A percentile compares a stretch with the other conserved stretches of the same genome.
Conservation (phyloP, 1,139 yeast genomes). For the Kazachstania sp. region DNA sequence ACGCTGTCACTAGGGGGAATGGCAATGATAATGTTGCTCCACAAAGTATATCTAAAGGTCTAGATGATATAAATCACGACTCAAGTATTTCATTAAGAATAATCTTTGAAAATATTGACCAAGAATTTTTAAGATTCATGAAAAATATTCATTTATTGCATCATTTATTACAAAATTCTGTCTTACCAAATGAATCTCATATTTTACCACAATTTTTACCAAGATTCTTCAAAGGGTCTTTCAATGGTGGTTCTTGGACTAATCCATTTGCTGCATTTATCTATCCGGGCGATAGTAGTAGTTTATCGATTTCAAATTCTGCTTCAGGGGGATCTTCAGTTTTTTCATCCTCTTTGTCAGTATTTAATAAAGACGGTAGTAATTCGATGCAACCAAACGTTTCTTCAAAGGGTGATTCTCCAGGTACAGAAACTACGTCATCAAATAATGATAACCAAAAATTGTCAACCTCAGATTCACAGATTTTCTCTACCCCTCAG, state of each 20-base stretch:
- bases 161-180: slow-evolving; percentile 11
- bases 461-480: slow-evolving; percentile 3
- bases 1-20: neutral
- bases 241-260: slow-evolving; percentile 68
- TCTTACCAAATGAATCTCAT: slow-evolving; percentile 21
- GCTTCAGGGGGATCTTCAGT: neutral
- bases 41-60: neutral
- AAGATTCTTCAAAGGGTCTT: slow-evolving; percentile 53
- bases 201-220: slow-evolving; percentile 59
- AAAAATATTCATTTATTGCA: slow-evolving; percentile 13
- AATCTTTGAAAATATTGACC: slow-evolving; percentile 16
- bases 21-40: neutral
- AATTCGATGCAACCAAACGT: neutral
- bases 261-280: slow-evolving; percentile 45
- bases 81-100: slow-evolving; percentile 1
- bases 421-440: neutral
- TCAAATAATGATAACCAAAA: neutral
- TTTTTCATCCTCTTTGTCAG: neutral
- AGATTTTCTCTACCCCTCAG: slow-evolving; percentile 2
- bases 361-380: neutral
- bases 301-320: neutral
- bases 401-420: neutral
- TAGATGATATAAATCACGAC: neutral
- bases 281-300: slow-evolving; percentile 2
- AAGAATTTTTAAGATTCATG: slow-evolving; percentile 14